phyloP scores from a whole-genome alignment of 1,139 yeast species.

The Candida tetrigidarum region DNA sequence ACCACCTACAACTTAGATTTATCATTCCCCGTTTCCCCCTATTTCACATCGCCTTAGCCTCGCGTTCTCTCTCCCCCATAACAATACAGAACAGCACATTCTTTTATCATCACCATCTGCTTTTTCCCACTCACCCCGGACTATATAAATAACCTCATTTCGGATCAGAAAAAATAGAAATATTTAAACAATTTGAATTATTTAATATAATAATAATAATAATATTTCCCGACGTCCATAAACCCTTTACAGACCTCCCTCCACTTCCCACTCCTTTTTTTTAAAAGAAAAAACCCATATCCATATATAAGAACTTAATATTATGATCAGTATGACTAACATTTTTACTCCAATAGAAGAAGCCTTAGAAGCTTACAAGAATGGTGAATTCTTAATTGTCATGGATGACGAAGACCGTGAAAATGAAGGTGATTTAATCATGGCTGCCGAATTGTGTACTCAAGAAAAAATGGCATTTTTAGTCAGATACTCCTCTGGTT shows the following conservation, averaged over 20 bases:
- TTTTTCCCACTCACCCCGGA: neutral
- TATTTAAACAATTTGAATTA: neutral
- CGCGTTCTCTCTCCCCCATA: neutral
- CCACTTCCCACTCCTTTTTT: too few relatives aligned
- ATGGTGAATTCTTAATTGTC: slow-evolving; percentile 90
- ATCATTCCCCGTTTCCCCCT: neutral
- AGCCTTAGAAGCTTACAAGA: slow-evolving; percentile 78
- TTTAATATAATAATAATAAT: too few relatives aligned
- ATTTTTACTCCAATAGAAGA: slow-evolving; percentile 33
- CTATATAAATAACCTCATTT: neutral
- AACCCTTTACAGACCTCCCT: too few relatives aligned
- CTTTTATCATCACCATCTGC: neutral
- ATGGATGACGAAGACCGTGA: slow-evolving; percentile 97
- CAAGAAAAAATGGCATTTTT: slow-evolving; percentile 93
- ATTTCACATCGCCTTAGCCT: too few relatives aligned
- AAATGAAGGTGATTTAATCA: slow-evolving; percentile 96
- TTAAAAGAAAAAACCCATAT: neutral
- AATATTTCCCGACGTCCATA: neutral
- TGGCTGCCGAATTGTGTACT: slow-evolving; percentile 83
- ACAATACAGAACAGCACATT: neutral
- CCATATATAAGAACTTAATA: neutral
- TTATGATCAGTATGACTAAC: slow-evolving; percentile 12
- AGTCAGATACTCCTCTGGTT: slow-evolving; percentile 88
- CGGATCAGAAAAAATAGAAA: neutral
- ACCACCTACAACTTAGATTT: neutral